These are phyloP conservation scores for Trebouxia sp. DNA, from an alignment of 139 green algal species.

Conservation along the genomic window DNA sequence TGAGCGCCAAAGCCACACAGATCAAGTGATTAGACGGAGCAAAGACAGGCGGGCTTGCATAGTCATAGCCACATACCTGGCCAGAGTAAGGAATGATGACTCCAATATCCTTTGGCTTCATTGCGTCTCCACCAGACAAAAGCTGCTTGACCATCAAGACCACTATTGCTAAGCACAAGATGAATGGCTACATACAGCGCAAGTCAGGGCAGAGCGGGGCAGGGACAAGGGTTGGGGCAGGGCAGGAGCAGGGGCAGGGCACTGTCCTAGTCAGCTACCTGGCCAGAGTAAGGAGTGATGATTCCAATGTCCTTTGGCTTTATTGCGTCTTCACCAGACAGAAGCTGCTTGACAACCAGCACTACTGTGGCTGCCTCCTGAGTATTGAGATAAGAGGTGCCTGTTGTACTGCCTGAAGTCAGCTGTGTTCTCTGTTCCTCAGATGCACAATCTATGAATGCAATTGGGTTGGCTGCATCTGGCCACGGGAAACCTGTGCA, in stretches of 20 bases:
- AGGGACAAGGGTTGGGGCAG: background rate
- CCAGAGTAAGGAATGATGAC: slow-evolving; percentile 82
- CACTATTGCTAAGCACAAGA: background rate
- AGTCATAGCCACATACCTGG: slow-evolving; percentile 44
- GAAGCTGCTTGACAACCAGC: background rate
- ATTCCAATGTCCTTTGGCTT: slow-evolving; percentile 71
- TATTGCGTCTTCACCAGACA: background rate
- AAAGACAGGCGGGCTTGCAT: background rate
- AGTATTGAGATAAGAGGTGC: slow-evolving; percentile 10
- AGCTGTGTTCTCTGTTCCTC: background rate
- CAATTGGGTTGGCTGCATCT: background rate
- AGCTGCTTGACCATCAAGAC: background rate
- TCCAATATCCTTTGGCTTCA: slow-evolving; percentile 65
- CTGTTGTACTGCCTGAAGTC: background rate
- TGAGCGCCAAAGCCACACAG: too few species aligned
- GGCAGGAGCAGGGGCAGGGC: background rate
- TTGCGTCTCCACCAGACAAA: background rate
- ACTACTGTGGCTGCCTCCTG: background rate
- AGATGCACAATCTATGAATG: slow-evolving; percentile 6
- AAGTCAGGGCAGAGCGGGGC: background rate
- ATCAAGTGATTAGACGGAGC: too few species aligned
- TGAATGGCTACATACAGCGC: too few species aligned
- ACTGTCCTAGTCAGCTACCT: slow-evolving; percentile 38
- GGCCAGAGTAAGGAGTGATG: slow-evolving; percentile 80
- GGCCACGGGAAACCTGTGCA: slow-evolving; percentile 24